Base-by-base conservation (phyloP, 1,139 yeast species). In the Kurtzmaniella quercitrusa region DNA sequence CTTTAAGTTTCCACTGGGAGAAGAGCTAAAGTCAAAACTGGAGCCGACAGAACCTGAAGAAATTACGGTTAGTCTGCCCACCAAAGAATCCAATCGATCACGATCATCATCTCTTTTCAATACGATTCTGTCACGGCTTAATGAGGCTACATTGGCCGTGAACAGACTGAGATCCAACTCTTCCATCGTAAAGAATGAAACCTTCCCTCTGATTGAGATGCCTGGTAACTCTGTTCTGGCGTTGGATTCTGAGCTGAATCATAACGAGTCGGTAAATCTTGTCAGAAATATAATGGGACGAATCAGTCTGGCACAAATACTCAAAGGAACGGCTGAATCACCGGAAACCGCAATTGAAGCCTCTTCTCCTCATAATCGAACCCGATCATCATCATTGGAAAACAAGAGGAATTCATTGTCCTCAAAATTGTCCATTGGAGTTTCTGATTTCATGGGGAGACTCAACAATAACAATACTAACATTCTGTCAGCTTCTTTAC, bases 371-470 rank as follows among this genome's bases (percentile, higher is more conserved):
- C 40, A 18, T 17, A 15, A 24, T 15, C 52, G 75, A 41, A 66
- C 73, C 10, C 53, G 75, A 38, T 67, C 75, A 1, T 66, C 71
- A 3, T 70, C 75, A 1, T 52, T 69, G 23, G 74, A 39, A 12
- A 43, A 50, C 12, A 59, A 68, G 49, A 53, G 68, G 42, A 60
- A 64, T 50, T 60, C 73, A 7, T 62, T 71, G 27, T 67, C 75
- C 3, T 63, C 70, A n/a, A 71, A 68, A 51, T 57, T 72, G 40
- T 59, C 72, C 6, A 56, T 52, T 12, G 77, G 77, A 1, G 70
- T 72, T 2, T 53, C 66, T 10, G 77, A 72, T 46, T 65, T 72
- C 42, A 71, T 72, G 73, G 68, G 71, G 9, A 71, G 69, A 47
- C 56, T 71, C 33, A 70, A 68, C 47, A 45, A 43, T 24, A 46